Conservation (phyloP, 2,329 filamentous ascomycete genomes). For the Cordyceps cateniannulata region DNA sequence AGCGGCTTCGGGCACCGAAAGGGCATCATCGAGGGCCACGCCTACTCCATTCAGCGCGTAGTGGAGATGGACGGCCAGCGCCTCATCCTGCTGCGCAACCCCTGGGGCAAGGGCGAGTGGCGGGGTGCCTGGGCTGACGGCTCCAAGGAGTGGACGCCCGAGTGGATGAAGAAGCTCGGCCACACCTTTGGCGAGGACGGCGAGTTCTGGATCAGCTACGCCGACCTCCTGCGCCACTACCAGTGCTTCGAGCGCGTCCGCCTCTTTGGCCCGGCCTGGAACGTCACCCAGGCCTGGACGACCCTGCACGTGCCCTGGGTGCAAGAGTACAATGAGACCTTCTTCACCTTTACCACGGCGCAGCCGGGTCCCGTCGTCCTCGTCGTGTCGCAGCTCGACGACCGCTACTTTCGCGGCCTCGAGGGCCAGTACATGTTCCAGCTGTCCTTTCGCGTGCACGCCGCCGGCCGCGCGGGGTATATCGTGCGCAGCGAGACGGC, state of each 20-base stretch:
- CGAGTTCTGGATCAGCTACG: conserved; percentile 54
- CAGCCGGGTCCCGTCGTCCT: conserved; percentile 46
- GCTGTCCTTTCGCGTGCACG: conserved; percentile 49
- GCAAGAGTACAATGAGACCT: conserved; percentile 44
- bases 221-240: conserved; percentile 53
- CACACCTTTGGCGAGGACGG: conserved; percentile 75
- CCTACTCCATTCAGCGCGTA: conserved; percentile 56
- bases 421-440: conserved; percentile 50
- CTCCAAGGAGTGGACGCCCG: conserved; percentile 75
- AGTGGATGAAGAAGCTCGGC: conserved; percentile 66
- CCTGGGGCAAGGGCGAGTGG: conserved; percentile 79
- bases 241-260: conserved; percentile 52
- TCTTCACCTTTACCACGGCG: conserved; percentile 46
- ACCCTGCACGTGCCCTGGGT: conserved; percentile 50
- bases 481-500: conserved; percentile 47
- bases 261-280: conserved; percentile 51
- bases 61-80: conserved; percentile 51
- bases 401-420: conserved; percentile 50
- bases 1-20: conserved; percentile 41
- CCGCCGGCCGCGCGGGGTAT: conserved; percentile 42
- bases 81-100: conserved; percentile 63
- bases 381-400: conserved; percentile 51
- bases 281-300: conserved; percentile 41
- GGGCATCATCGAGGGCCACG: conserved; percentile 53
- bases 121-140: conserved; percentile 75